A percentile compares a stretch with the other conserved stretches of the same genome.
Evolutionary conservation across 176 grass and related monocot genomes (phyloP).

Genomic region (Carex pumila): DNA sequence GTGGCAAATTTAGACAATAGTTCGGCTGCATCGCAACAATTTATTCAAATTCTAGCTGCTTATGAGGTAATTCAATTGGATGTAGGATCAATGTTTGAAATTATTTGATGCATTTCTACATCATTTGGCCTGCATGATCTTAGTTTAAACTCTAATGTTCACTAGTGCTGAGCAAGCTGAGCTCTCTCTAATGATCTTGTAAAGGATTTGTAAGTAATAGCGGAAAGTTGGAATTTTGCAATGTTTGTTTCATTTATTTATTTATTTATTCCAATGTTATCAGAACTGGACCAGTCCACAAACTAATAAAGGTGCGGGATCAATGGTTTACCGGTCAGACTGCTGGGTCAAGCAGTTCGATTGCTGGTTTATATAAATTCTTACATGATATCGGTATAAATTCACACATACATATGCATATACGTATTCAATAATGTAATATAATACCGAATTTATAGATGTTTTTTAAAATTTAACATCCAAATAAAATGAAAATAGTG

Average conservation of each 20-base stretch:
- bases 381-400: no score
- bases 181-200: not conserved
- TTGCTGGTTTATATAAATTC: no score
- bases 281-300: no score
- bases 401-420: no score
- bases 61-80: slow-evolving; percentile 50
- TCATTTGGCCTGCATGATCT: not conserved
- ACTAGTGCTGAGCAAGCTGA: not conserved
- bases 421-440: no score
- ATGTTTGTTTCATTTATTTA: not conserved
- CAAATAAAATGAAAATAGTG: no score
- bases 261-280: not conserved
- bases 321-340: no score
- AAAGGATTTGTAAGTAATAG: not conserved
- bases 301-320: no score
- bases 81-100: not conserved
- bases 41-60: slow-evolving; percentile 80
- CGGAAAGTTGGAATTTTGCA: not conserved
- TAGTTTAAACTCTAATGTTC: not conserved
- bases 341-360: no score
- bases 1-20: slow-evolving; percentile 3
- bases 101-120: not conserved
- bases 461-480: no score
- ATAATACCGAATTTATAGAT: no score
- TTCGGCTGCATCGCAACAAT: slow-evolving; percentile 38